Base-by-base conservation (phyloP, 108 stramenopile genomes). In the Nitzschia sp. region DNA sequence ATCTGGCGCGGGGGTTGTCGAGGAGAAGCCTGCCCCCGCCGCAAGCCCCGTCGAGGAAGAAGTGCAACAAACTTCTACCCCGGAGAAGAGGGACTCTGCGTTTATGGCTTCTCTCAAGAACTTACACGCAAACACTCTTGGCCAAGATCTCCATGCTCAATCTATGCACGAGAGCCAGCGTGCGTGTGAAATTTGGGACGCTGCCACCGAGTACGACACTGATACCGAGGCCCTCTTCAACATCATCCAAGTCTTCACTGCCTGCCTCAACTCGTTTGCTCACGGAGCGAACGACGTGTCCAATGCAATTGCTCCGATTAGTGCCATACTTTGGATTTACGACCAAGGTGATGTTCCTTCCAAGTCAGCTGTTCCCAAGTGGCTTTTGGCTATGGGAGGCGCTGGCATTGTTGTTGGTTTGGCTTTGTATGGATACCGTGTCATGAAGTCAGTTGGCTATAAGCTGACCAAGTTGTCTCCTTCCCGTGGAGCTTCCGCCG, bases 221-320 rank as follows among this genome's bases (percentile, higher is more conserved):
- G 34, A 64, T 6, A 66, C 85, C 3, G 89, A 90, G 65, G 35
- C 64, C 23, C 51, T 82, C 47, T 90, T 87, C 81, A 72, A 56
- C 32, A 89, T 76, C 69, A 35, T 91, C 25, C 90, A 89, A 63
- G 81, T 91, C 8, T 84, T 92, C 74, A 92, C 87, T 33, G 91
- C 88, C 2, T 79, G 74, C 59, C 31, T 88, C 18, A 68, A 72
- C 38, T 80, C 85, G 6, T 90, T 90, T 70, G 82, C 85, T 1
- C 91, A 92, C 73, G 91, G 91, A 0, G 88, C 88, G 27, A 91
- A 91, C 67, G 88, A 91, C 54, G 81, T 86, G 1, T 82, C 88
- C 30, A 92, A 90, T 47, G 59, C 87, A 18, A 83, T 90, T 67
- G 88, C 82, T 23, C 88, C 88, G 25, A 54, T 89, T 29, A 77